Evolutionary conservation across 1,139 yeast genomes (phyloP), one percentile per base, ranked within the genome.

Genomic region (Tardiomyces blankii): DNA sequence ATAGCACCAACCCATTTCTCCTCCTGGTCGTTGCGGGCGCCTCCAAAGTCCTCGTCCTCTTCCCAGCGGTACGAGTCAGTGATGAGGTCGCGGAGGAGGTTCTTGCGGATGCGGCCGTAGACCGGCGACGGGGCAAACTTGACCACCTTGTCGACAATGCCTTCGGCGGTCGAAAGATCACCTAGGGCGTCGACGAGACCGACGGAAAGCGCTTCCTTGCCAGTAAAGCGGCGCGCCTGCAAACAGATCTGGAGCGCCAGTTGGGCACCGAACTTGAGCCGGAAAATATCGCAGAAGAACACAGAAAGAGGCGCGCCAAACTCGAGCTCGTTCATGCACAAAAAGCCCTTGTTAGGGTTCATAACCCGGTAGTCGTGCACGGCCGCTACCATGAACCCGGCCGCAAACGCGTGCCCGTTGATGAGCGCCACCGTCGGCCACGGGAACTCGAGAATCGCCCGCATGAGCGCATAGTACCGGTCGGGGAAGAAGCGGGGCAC

Each of bases 321-420:
- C 43, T 57, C 60, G 21, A 66, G 48, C 51, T 66, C 70, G 50
- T 66, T 66, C 62, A 66, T 58, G 51, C 69, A 66, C 46, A 66
- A 48, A 48, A 53, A 66, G 18, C 70, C 70, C 48, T 52, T 57
- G 3, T 51, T 47, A 8, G 66, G 67, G 49, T 67, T 66, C 69
- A 64, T 65, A 40, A 66, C 60, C 11, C 66, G 46, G 54, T 62
- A 66, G 51, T 66, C 70, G 47, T 64, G 67, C 51, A 65, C 60
- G 35, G 62, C 59, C 2, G 68, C 65, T 41, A 64, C 44, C 59
- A 65, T 61, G 47, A 65, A 65, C 1, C 68, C 70, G 2, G 68
- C 70, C 1, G 70, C 70, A 52, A 66, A 66, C 4, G 65, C 67
- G 48, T 66, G 70, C 39, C 70, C 70, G 46, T 65, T 65, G 42